phyloP scores from a whole-genome alignment of 169 alveolate genomes.

The Plasmodium billcollinsi region DNA sequence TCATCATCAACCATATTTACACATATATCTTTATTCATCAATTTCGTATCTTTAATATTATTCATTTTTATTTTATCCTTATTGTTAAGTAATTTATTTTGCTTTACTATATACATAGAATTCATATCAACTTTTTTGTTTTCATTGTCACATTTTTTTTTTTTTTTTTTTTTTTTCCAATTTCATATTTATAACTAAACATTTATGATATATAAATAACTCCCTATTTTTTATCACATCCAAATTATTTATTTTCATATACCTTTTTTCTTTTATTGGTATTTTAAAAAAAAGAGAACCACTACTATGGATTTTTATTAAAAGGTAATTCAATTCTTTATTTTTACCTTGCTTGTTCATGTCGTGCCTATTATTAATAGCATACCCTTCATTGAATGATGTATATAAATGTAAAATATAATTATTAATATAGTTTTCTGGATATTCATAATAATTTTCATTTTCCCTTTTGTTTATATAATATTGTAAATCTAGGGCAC shows the following conservation, averaged over 20 bases:
- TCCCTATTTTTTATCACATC: conserved; percentile 24
- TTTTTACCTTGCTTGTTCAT: neutral
- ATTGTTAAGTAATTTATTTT: neutral
- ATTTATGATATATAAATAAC: conserved; percentile 3
- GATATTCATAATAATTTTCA: neutral
- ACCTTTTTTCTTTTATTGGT: conserved; percentile 20
- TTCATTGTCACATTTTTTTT: neutral
- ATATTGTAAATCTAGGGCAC: conserved; percentile 41
- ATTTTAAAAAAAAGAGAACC: conserved; percentile 74
- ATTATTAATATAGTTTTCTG: conserved; percentile 15
- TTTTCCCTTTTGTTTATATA: conserved; percentile 9
- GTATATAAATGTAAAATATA: conserved; percentile 24
- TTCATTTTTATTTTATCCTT: neutral
- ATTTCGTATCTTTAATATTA: no score
- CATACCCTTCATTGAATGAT: neutral
- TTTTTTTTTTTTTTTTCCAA: neutral
- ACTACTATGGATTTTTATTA: conserved; percentile 18
- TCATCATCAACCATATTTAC: no score
- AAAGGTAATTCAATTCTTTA: neutral
- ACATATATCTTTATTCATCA: no score
- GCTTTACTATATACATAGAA: neutral
- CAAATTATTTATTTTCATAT: conserved; percentile 22
- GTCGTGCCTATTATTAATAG: neutral
- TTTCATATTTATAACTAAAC: conserved; percentile 50
- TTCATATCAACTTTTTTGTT: neutral